These are phyloP conservation scores for Sphaerulina vaccinii DNA, from an alignment of 2,329 filamentous ascomycete genomes.

Conservation along the genomic window DNA sequence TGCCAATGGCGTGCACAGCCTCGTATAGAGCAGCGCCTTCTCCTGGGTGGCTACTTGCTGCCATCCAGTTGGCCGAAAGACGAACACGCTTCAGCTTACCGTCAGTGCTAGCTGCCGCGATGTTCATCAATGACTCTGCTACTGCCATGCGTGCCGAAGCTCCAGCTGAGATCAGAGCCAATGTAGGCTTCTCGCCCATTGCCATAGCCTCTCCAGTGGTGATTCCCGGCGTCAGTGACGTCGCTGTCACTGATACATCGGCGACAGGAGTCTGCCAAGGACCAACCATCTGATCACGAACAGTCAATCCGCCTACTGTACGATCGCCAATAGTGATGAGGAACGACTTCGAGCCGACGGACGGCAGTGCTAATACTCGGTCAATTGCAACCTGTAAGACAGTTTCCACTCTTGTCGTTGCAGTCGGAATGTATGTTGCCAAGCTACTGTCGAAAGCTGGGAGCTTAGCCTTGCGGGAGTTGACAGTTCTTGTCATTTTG, in stretches of 20 bases:
- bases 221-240: slow-evolving; percentile 69
- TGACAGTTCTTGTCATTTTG: slow-evolving; percentile 73
- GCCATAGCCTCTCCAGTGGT: slow-evolving; percentile 93
- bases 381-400: slow-evolving; percentile 65
- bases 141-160: slow-evolving; percentile 97
- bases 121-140: slow-evolving; percentile 87
- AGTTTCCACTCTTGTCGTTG: slow-evolving; percentile 36
- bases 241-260: slow-evolving; percentile 89
- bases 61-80: slow-evolving; percentile 98
- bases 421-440: slow-evolving; percentile 61
- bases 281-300: slow-evolving; percentile 92
- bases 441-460: slow-evolving; percentile 74
- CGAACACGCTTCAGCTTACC: slow-evolving; percentile 76
- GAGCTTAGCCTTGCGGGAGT: slow-evolving; percentile 66
- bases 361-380: slow-evolving; percentile 77
- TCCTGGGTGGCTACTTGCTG: slow-evolving; percentile 86
- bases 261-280: slow-evolving; percentile 94
- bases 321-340: slow-evolving; percentile 95
- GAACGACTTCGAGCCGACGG: slow-evolving; percentile 96
- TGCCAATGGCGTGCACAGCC: slow-evolving; percentile 86
- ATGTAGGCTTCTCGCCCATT: slow-evolving; percentile 86
- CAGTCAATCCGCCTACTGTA: slow-evolving; percentile 83
- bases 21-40: slow-evolving; percentile 92
- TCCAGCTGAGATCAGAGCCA: slow-evolving; percentile 84
- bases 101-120: slow-evolving; percentile 74